Conservation (phyloP, 352 stramenopile species). For the Phytophthora tubulina region DNA sequence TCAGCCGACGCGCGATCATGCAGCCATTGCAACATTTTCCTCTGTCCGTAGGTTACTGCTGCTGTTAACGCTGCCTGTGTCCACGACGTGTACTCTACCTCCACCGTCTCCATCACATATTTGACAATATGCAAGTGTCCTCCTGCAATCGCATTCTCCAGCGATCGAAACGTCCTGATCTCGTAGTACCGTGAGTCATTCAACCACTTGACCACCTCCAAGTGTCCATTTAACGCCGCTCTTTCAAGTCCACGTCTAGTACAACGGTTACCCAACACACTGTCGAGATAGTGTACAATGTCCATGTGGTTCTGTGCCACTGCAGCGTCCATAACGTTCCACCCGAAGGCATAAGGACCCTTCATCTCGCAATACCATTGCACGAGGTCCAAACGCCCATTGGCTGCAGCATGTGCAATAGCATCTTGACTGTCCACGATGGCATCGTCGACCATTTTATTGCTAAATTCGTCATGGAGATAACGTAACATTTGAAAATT, state of each 20-base stretch:
- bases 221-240: conserved; percentile 43
- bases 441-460: conserved; percentile 49
- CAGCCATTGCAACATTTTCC: conserved; percentile 47
- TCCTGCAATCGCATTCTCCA: conserved; percentile 55
- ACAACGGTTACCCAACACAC: conserved; percentile 49
- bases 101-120: conserved; percentile 51
- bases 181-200: conserved; percentile 50
- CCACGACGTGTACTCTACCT: conserved; percentile 48
- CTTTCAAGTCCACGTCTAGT: conserved; percentile 50
- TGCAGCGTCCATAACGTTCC: conserved; percentile 55
- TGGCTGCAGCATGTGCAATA: conserved; percentile 44
- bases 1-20: conserved; percentile 32
- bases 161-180: conserved; percentile 44
- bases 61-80: conserved; percentile 43
- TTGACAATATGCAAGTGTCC: conserved; percentile 50
- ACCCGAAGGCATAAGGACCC: conserved; percentile 51
- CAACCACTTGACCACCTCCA: conserved; percentile 50
- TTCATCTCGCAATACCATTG: conserved; percentile 54
- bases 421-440: conserved; percentile 48
- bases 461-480: conserved; percentile 46
- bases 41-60: conserved; percentile 36
- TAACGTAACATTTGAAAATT: conserved; percentile 46
- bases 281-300: conserved; percentile 48
- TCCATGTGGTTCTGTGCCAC: conserved; percentile 53
- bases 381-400: conserved; percentile 46